Conservation (phyloP, 495 filamentous ascomycete species). For the Aspergillus heteromorphus region DNA sequence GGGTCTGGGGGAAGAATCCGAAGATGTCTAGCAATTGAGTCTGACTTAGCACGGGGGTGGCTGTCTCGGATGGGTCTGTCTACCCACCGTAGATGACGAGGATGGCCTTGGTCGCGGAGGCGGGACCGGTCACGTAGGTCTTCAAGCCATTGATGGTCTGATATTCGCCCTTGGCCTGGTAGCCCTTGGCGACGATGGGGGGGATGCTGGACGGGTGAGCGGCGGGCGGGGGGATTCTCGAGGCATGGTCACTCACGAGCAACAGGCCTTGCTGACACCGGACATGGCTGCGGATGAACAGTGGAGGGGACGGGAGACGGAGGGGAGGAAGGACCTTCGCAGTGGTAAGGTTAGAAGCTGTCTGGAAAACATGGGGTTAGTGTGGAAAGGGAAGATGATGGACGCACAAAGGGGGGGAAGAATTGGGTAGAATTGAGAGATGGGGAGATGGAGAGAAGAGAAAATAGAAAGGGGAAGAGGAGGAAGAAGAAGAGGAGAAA, state of each 20-base stretch:
- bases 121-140: conserved; percentile 54
- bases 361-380: conserved; percentile 1
- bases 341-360: conserved; percentile 8
- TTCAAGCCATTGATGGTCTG: conserved; percentile 56
- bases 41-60: neutral
- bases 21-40: conserved; percentile 43
- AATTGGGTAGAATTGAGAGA: neutral
- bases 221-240: neutral
- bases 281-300: conserved; percentile 33
- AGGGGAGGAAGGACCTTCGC: conserved; percentile 4
- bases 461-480: neutral
- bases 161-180: conserved; percentile 56
- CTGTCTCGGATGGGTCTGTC: neutral
- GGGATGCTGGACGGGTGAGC: conserved; percentile 35
- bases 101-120: conserved; percentile 47
- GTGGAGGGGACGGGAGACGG: conserved; percentile 11
- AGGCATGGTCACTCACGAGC: conserved; percentile 31
- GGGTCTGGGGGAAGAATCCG: conserved; percentile 49
- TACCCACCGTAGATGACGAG: conserved; percentile 47
- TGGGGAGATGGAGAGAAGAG: neutral
- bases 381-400: neutral
- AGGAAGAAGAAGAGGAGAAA: neutral
- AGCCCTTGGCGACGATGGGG: conserved; percentile 51
- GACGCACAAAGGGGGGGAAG: neutral
- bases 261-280: conserved; percentile 45